Percentiles rank a stretch among this genome's conserved stretches.
Conservation (phyloP, 495 filamentous ascomycete genomes). For the Glonium stellatum region DNA sequence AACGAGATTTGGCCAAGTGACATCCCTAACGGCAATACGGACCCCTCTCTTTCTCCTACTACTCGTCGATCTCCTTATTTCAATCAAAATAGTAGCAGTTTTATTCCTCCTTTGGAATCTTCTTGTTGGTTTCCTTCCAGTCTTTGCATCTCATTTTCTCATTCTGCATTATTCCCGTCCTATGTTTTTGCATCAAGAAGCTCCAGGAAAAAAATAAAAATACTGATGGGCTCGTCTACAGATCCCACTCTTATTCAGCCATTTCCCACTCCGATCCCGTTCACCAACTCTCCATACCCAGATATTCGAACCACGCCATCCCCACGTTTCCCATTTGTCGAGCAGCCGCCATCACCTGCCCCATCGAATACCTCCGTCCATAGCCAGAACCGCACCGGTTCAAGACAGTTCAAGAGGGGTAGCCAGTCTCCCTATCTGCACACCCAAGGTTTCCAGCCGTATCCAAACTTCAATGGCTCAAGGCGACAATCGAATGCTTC, state of each 20-base stretch:
- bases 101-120: conserved; percentile 53
- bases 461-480: conserved; percentile 37
- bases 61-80: conserved; percentile 43
- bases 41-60: conserved; percentile 23
- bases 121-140: conserved; percentile 56
- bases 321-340: conserved; percentile 27
- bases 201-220: too few species aligned
- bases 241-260: conserved; percentile 58
- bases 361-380: conserved; percentile 22
- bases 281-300: conserved; percentile 29
- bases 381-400: conserved; percentile 28
- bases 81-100: conserved; percentile 55
- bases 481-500: conserved; percentile 52
- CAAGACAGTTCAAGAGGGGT: conserved; percentile 22
- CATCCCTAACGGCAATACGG: conserved; percentile 3
- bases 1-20: conserved; percentile 20
- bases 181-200: neutral
- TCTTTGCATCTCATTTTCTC: conserved; percentile 24
- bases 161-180: conserved; percentile 11
- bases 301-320: conserved; percentile 28
- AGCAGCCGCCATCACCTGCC: conserved; percentile 36
- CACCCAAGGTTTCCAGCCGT: conserved; percentile 33
- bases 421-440: conserved; percentile 41
- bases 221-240: conserved; percentile 23
- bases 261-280: conserved; percentile 30